Evolutionary conservation across 176 grass and related monocot species (phyloP).

Genomic region (Pontederia paniculata): DNA sequence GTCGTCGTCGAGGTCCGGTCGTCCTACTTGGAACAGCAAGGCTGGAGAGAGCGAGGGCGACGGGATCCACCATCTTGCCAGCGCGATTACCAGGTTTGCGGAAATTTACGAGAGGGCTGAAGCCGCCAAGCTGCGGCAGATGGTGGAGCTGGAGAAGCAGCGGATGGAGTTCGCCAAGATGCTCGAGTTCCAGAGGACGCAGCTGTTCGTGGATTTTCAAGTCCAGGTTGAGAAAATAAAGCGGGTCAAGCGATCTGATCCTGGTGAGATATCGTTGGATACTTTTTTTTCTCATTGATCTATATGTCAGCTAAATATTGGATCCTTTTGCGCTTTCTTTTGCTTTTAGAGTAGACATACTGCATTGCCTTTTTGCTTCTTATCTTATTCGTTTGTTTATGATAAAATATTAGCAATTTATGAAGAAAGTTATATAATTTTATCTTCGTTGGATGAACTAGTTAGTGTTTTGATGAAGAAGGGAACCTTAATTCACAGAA

Average conservation of each 20-base stretch:
- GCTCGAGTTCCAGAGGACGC: slow-evolving; percentile 76
- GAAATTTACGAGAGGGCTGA: slow-evolving; percentile 94
- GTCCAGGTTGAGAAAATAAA: slow-evolving; percentile 56
- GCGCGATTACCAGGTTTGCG: slow-evolving; percentile 56
- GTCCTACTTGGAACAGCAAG: slow-evolving; percentile 7
- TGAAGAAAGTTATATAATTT: too few relatives aligned
- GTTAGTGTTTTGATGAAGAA: too few relatives aligned
- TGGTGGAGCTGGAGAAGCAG: slow-evolving; percentile 68
- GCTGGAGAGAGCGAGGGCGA: slow-evolving; percentile 11
- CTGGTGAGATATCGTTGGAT: slow-evolving; percentile 37
- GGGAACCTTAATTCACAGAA: too few relatives aligned
- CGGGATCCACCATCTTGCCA: slow-evolving; percentile 53
- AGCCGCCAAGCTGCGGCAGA: slow-evolving; percentile 57
- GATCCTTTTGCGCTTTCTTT: too few relatives aligned
- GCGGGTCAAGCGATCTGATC: slow-evolving; percentile 39
- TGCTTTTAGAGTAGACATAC: too few relatives aligned
- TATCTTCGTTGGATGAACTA: too few relatives aligned
- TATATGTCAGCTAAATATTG: too few relatives aligned
- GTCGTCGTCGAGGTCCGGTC: slow-evolving; percentile 43
- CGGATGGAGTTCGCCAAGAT: slow-evolving; percentile 68
- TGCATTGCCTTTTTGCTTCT: too few relatives aligned
- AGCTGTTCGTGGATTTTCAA: slow-evolving; percentile 70
- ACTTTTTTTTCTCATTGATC: too few relatives aligned
- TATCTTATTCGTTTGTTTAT: too few relatives aligned
- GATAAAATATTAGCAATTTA: too few relatives aligned